These are phyloP conservation scores for Magnusiomyces paraingens DNA, from an alignment of 1,139 yeast genomes.

Conservation along the genomic window DNA sequence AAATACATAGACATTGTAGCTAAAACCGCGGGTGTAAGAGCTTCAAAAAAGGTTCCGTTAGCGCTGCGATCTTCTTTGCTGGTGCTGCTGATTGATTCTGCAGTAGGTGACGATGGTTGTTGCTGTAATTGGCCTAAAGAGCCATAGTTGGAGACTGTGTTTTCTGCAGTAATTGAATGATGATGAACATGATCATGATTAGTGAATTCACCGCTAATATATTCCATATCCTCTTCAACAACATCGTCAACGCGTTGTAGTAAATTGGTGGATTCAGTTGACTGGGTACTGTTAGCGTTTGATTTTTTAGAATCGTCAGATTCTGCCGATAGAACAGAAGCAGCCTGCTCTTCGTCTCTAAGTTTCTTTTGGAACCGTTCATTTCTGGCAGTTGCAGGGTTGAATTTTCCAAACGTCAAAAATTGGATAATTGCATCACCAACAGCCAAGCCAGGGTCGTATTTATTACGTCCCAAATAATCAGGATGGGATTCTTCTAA, in stretches of 20 bases:
- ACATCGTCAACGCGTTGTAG: neutral
- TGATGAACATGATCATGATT: conserved; percentile 3
- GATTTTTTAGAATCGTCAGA: neutral
- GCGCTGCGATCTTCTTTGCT: neutral
- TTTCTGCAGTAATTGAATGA: neutral
- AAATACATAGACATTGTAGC: conserved; percentile 33
- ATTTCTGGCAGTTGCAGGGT: neutral
- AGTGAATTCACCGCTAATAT: conserved; percentile 4
- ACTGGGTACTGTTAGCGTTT: no score
- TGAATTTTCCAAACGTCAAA: conserved; percentile 29
- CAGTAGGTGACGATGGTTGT: neutral
- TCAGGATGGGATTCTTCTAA: conserved; percentile 55
- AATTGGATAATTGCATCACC: conserved; percentile 42
- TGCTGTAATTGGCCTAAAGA: neutral
- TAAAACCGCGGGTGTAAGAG: conserved; percentile 2
- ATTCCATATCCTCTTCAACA: conserved; percentile 5
- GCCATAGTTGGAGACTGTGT: neutral
- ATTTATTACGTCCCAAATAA: conserved; percentile 25
- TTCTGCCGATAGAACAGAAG: neutral
- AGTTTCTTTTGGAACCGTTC: neutral
- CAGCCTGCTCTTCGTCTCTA: neutral
- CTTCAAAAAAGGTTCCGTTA: conserved; percentile 3
- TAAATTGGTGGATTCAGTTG: neutral
- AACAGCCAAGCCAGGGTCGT: conserved; percentile 47
- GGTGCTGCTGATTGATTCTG: neutral